phyloP scores from a whole-genome alignment of 805 yeast genomes.

The Starmerella roubikii region DNA sequence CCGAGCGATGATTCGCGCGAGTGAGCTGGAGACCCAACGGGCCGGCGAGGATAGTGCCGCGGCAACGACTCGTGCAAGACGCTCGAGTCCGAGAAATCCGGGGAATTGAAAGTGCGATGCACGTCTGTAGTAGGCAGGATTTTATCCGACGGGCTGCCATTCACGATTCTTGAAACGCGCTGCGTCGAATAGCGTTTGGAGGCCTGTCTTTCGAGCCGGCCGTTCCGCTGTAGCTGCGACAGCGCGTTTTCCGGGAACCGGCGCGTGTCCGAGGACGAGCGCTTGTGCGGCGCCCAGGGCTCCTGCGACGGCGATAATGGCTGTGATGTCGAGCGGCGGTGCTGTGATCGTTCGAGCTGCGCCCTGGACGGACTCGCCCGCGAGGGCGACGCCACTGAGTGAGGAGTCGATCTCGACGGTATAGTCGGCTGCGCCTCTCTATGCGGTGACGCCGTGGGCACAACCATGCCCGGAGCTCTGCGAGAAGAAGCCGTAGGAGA shows the following conservation, averaged over 20 bases:
- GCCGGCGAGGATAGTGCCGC: background rate
- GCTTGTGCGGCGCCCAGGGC: background rate
- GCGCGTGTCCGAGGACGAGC: too few species aligned
- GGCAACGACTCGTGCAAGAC: constrained; percentile 6
- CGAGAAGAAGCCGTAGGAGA: too few species aligned
- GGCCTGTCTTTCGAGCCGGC: constrained; percentile 78
- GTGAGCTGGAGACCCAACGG: background rate
- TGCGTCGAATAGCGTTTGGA: constrained; percentile 89
- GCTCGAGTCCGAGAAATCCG: constrained; percentile 18
- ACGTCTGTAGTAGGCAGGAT: constrained; percentile 17
- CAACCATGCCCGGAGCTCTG: too few species aligned
- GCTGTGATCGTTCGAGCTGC: background rate
- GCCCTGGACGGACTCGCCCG: too few species aligned
- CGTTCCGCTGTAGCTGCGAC: constrained; percentile 65
- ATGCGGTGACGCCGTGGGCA: too few species aligned
- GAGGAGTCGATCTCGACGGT: too few species aligned
- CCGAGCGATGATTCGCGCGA: background rate
- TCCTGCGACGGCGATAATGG: background rate
- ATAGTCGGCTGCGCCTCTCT: too few species aligned
- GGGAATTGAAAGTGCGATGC: constrained; percentile 14
- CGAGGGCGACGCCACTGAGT: too few species aligned
- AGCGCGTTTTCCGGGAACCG: constrained; percentile 39
- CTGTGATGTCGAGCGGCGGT: background rate
- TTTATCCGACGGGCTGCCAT: constrained; percentile 14
- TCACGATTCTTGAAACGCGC: constrained; percentile 58